A percentile compares a stretch with the other conserved stretches of the same genome.
These are phyloP conservation scores for Pichia phayaonensis DNA, from an alignment of 805 yeast species.

Conservation along the genomic window DNA sequence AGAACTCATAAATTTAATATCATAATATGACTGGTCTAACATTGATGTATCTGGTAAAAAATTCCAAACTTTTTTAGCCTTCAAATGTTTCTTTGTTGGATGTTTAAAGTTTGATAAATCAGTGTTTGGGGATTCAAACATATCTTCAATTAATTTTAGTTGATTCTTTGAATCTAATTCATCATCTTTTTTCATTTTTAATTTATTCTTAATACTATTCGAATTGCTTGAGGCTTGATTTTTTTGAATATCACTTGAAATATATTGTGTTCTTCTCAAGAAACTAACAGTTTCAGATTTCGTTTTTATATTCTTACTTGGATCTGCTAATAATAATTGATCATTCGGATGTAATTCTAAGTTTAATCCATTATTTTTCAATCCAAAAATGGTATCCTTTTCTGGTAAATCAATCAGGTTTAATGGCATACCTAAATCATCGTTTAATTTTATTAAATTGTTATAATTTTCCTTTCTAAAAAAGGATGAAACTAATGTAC, in stretches of 20 bases:
- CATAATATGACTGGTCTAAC: slow-evolving; percentile 68
- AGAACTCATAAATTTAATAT: slow-evolving; percentile 54
- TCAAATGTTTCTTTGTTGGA: slow-evolving; percentile 67
- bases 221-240: slow-evolving; percentile 12
- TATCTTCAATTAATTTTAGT: slow-evolving; percentile 63
- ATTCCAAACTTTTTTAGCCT: slow-evolving; percentile 72
- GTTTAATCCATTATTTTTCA: slow-evolving; percentile 12
- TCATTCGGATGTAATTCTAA: slow-evolving; percentile 68
- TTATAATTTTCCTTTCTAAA: slow-evolving; percentile 70
- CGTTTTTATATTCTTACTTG: slow-evolving; percentile 44
- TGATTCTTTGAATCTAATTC: slow-evolving; percentile 54
- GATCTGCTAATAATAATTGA: slow-evolving; percentile 69
- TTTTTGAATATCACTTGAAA: slow-evolving; percentile 44
- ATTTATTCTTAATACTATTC: slow-evolving; percentile 17
- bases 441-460: slow-evolving; percentile 51
- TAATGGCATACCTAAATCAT: slow-evolving; percentile 65
- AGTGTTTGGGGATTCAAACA: slow-evolving; percentile 50
- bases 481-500: slow-evolving; percentile 57
- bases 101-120: slow-evolving; percentile 44
- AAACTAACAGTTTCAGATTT: slow-evolving; percentile 37
- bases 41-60: slow-evolving; percentile 86
- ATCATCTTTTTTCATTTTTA: slow-evolving; percentile 27
- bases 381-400: slow-evolving; percentile 17
- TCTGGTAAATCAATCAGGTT: slow-evolving; percentile 64
- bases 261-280: slow-evolving; percentile 90